Conservation (phyloP, 1,139 yeast genomes). For the Wickerhamiella pararugosa region DNA sequence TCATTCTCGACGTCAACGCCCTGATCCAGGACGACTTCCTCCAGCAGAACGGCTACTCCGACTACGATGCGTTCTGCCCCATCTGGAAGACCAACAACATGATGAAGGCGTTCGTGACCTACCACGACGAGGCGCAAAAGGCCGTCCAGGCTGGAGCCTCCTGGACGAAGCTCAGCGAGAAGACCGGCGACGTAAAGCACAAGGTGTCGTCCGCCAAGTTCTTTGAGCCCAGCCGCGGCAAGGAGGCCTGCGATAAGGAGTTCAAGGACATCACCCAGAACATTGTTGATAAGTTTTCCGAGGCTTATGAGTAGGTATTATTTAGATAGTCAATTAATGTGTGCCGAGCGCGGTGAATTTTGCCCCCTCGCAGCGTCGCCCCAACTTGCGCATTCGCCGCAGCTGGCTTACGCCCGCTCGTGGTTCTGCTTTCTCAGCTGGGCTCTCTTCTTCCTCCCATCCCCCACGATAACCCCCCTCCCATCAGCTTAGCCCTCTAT, state of each 20-base stretch:
- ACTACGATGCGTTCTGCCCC: constrained; percentile 98
- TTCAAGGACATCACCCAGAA: constrained; percentile 59
- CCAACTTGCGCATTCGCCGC: too few species aligned
- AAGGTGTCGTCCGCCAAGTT: constrained; percentile 89
- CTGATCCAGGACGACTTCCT: constrained; percentile 94
- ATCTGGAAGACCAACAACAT: constrained; percentile 96
- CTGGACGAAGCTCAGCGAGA: constrained; percentile 84
- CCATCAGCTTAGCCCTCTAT: not conserved
- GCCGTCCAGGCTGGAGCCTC: constrained; percentile 87
- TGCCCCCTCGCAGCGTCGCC: too few species aligned
- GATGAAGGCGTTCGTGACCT: constrained; percentile 89
- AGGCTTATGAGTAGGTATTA: constrained; percentile 61
- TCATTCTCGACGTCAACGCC: constrained; percentile 81
- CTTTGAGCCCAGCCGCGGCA: constrained; percentile 88
- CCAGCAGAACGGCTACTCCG: constrained; percentile 97
- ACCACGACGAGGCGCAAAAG: constrained; percentile 95
- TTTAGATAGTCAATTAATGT: not conserved
- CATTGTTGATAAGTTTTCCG: constrained; percentile 86
- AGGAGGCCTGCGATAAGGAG: constrained; percentile 57
- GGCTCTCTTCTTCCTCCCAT: too few species aligned
- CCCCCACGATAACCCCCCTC: too few species aligned
- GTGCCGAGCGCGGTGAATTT: too few species aligned
- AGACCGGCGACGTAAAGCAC: constrained; percentile 82
- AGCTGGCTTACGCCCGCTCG: too few species aligned
- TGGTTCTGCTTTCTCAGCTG: too few species aligned